These are phyloP conservation scores for Ashbya aceris DNA, from an alignment of 1,139 yeast genomes.

Conservation along the genomic window DNA sequence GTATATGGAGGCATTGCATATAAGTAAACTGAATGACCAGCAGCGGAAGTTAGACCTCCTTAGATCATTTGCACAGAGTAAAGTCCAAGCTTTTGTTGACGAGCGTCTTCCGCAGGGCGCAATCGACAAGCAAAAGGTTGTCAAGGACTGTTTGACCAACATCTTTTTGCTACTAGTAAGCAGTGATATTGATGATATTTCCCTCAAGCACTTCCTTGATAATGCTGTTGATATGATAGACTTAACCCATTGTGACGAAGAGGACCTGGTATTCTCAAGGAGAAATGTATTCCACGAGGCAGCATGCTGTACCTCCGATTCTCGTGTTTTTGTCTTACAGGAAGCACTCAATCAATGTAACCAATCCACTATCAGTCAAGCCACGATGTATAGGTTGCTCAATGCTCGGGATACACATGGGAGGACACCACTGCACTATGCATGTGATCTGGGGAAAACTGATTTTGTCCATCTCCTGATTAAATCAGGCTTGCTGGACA, in stretches of 20 bases:
- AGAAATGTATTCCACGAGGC: slow-evolving; percentile 35
- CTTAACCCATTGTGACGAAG: slow-evolving; percentile 25
- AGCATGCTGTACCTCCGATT: slow-evolving; percentile 29
- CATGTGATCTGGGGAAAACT: slow-evolving; percentile 58
- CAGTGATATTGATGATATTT: slow-evolving; percentile 27
- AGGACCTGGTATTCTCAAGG: slow-evolving; percentile 28
- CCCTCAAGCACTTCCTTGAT: slow-evolving; percentile 23
- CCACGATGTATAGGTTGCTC: slow-evolving; percentile 23
- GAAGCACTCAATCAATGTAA: slow-evolving; percentile 16
- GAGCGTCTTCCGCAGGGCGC: slow-evolving; percentile 12
- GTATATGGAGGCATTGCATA: slow-evolving; percentile 27
- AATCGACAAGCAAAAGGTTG: slow-evolving; percentile 14
- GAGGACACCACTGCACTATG: slow-evolving; percentile 80
- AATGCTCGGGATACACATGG: slow-evolving; percentile 51
- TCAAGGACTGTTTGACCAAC: slow-evolving; percentile 23
- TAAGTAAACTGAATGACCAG: slow-evolving; percentile 26
- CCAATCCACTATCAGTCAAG: slow-evolving; percentile 14
- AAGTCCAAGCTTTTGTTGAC: slow-evolving; percentile 17
- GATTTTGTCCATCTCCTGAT: slow-evolving; percentile 44
- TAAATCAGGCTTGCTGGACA: slow-evolving; percentile 17
- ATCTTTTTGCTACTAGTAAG: slow-evolving; percentile 23
- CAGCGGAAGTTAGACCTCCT: slow-evolving; percentile 18
- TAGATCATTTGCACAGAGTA: slow-evolving; percentile 17
- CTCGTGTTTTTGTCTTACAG: slow-evolving; percentile 30
- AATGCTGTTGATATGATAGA: slow-evolving; percentile 18